Evolutionary conservation across 768 basidiomycete genomes (phyloP), one percentile per base, ranked within the genome.

Genomic region (Boletus insuetus): DNA sequence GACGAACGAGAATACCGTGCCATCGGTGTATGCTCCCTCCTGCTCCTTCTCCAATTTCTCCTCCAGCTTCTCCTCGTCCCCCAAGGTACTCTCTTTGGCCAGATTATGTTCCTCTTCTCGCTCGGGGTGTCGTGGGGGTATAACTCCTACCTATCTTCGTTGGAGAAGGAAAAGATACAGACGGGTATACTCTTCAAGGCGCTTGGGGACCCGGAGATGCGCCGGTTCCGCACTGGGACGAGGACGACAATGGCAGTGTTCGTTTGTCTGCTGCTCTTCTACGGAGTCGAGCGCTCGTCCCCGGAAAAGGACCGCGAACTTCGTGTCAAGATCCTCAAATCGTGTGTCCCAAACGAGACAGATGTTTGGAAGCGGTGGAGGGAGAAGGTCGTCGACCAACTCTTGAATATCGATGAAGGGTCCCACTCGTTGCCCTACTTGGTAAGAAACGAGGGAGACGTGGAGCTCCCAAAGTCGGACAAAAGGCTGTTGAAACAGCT

Each of bases 91-190:
- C 62, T 74, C 7, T 74, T 74, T 16, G 72, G 73, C 6, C 73
- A 73, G 42, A 51, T 67, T 40, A 64, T 74, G 69, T 74, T 74
- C 46, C 46, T 69, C 24, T 5, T 52, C 9, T 64, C 70, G 5
- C 61, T 74, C 41, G 63, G 51, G 4, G 58, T 62, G 1, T 74
- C 70, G 0, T 74, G 73, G 73, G 46, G 24, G 8, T 71, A 74
- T 44, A 73, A 72, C 37, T 61, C 66, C 0, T 72, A 63, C 38
- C 58, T 73, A 7, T 65, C 71, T 9, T 68, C 65, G 3, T 52
- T 78, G 67, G 75, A 58, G 26, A 58, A 63, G 49, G 63, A 60
- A 43, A 56, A 26, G 9, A 26, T 64, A 43, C 64, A 70, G 42
- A 38, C 26, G n/a, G 9, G 16, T 0, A 24, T 66, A 7, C 51